Evolutionary conservation across 495 filamentous ascomycete genomes (phyloP).

Genomic region (Penicillium cinerascens): DNA sequence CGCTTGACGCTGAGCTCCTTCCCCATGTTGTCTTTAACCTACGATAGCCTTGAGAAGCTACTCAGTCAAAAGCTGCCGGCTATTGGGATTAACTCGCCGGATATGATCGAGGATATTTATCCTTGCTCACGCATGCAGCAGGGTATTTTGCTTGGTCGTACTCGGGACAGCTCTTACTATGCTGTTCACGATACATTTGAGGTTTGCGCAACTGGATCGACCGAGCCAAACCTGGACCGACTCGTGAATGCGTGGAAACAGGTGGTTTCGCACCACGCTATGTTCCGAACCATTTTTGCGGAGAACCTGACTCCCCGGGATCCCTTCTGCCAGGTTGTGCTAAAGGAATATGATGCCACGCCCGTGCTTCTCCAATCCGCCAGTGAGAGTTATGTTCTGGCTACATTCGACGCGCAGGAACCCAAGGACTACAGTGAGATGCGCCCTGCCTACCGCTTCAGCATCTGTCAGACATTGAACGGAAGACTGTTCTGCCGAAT

Average conservation of each 20-base stretch:
- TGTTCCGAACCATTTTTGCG: constrained; percentile 51
- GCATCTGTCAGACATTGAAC: constrained; percentile 39
- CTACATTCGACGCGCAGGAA: constrained; percentile 30
- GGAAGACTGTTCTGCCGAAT: constrained; percentile 47
- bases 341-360: constrained; percentile 35
- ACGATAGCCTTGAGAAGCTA: constrained; percentile 52
- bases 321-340: constrained; percentile 49
- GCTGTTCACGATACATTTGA: constrained; percentile 60
- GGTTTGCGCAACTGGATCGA: constrained; percentile 34
- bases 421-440: constrained; percentile 34
- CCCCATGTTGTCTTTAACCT: constrained; percentile 59
- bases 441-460: constrained; percentile 48
- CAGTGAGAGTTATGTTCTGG: constrained; percentile 28
- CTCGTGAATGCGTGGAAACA: constrained; percentile 46
- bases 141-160: constrained; percentile 60
- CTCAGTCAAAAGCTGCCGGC: constrained; percentile 39
- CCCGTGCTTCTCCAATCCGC: constrained; percentile 36
- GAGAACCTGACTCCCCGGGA: constrained; percentile 43
- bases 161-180: constrained; percentile 55
- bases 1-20: constrained; percentile 59
- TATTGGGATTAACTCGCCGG: constrained; percentile 43
- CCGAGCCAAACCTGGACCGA: constrained; percentile 30
- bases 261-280: constrained; percentile 48
- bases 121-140: constrained; percentile 67
- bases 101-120: constrained; percentile 58